Conservation (phyloP, 257 asterid species). For the Mentha longifolia region DNA sequence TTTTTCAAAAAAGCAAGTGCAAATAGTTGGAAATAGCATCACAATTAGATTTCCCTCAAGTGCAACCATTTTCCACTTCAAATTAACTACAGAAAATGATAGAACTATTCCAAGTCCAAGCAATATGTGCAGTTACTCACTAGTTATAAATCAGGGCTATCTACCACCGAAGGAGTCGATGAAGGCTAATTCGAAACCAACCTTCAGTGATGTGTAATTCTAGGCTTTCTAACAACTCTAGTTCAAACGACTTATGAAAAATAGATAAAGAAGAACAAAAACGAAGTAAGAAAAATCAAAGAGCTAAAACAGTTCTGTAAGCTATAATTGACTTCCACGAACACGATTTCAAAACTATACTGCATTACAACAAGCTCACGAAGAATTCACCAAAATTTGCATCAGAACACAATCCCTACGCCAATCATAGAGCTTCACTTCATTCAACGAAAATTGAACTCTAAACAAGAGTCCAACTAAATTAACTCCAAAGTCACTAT, state of each 20-base stretch:
- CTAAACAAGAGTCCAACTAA: not conserved
- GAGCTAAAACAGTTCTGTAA: not conserved
- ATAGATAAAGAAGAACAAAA: not conserved
- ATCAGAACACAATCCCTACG: not conserved
- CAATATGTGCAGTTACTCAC: no score
- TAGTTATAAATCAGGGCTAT: not conserved
- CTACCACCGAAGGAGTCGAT: not conserved
- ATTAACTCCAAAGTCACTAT: not conserved
- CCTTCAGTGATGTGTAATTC: not conserved
- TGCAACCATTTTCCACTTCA: not conserved
- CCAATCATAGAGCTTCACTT: conserved; percentile 5
- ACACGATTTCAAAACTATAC: not conserved
- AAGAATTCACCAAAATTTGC: not conserved
- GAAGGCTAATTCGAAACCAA: no score
- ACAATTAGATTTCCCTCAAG: not conserved
- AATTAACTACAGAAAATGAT: not conserved
- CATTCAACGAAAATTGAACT: conserved; percentile 8
- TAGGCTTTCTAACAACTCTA: not conserved
- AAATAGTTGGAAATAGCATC: not conserved
- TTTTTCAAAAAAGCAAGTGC: not conserved
- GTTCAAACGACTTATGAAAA: not conserved
- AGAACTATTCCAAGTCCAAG: not conserved
- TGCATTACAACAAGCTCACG: not conserved
- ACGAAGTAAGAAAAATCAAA: not conserved
- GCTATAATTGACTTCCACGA: not conserved